Percentiles rank a stretch among this genome's conserved stretches.
These are phyloP conservation scores for Ophiosphaerella herpotricha DNA, from an alignment of 2,329 filamentous ascomycete species.

Conservation along the genomic window DNA sequence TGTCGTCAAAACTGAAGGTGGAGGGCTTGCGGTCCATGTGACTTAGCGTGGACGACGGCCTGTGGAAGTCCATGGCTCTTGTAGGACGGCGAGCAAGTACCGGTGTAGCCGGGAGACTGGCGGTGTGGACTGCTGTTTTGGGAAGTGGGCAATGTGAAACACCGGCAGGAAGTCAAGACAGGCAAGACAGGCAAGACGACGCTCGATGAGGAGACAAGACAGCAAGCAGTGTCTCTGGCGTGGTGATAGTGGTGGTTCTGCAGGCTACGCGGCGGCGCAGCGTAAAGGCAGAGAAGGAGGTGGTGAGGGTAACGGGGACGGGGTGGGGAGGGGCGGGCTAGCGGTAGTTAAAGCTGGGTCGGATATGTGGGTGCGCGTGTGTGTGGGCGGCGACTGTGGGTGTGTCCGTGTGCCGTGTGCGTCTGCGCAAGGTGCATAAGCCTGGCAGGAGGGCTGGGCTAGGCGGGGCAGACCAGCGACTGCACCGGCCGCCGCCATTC, in stretches of 20 bases:
- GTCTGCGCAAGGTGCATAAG: too few species aligned
- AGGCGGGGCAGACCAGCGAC: not conserved
- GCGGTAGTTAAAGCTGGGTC: slow-evolving; percentile 25
- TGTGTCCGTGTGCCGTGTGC: too few species aligned
- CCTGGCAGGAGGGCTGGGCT: not conserved
- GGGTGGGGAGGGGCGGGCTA: slow-evolving; percentile 34
- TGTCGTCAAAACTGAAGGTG: slow-evolving; percentile 56
- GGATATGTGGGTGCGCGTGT: slow-evolving; percentile 11
- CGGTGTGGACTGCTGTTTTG: slow-evolving; percentile 46
- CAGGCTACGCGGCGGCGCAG: slow-evolving; percentile 16
- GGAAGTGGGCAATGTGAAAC: slow-evolving; percentile 30
- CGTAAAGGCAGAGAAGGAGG: slow-evolving; percentile 14
- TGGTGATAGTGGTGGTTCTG: not conserved
- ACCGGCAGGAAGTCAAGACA: slow-evolving; percentile 13
- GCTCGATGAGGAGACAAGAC: slow-evolving; percentile 2
- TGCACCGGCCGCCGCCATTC: slow-evolving; percentile 23
- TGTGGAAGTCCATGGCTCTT: slow-evolving; percentile 48
- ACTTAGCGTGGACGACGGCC: slow-evolving; percentile 42
- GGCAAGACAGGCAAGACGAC: slow-evolving; percentile 14
- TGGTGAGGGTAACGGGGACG: slow-evolving; percentile 21
- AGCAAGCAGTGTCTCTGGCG: slow-evolving; percentile 7
- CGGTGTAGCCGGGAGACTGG: slow-evolving; percentile 46
- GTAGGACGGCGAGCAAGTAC: slow-evolving; percentile 39
- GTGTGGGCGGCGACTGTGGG: slow-evolving; percentile 6
- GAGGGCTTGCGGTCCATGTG: slow-evolving; percentile 45